Evolutionary conservation across 2,329 filamentous ascomycete species (phyloP).

Genomic region (Penicillium sp.): DNA sequence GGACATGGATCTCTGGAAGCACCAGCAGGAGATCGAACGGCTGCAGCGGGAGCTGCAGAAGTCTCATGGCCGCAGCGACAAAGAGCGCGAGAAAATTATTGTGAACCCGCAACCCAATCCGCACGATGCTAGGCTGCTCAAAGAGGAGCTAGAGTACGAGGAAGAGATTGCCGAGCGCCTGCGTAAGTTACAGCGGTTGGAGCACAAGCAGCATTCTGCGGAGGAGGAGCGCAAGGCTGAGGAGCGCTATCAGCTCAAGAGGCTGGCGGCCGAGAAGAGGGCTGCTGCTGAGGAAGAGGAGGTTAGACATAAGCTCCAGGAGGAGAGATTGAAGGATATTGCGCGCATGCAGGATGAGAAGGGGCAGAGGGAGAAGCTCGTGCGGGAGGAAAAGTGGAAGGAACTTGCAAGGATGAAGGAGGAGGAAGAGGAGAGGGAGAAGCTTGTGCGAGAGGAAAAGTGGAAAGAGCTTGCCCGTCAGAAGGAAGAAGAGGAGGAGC

Average conservation of each 20-base stretch:
- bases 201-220: constrained; percentile 40
- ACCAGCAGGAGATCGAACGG: constrained; percentile 37
- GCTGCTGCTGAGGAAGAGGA: constrained; percentile 36
- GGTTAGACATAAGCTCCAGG: constrained; percentile 28
- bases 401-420: constrained; percentile 22
- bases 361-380: constrained; percentile 30
- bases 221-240: constrained; percentile 20
- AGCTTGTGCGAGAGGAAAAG: constrained; percentile 16
- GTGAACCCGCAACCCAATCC: constrained; percentile 19
- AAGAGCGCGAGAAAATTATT: not conserved
- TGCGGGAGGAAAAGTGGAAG: constrained; percentile 8
- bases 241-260: constrained; percentile 18
- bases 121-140: constrained; percentile 29
- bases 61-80: constrained; percentile 16
- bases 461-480: constrained; percentile 25
- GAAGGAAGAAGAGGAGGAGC: constrained; percentile 24
- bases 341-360: constrained; percentile 28
- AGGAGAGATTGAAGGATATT: constrained; percentile 33
- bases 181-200: constrained; percentile 35
- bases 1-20: constrained; percentile 35
- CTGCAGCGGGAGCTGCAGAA: constrained; percentile 35
- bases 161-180: constrained; percentile 41
- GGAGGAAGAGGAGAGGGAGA: constrained; percentile 33
- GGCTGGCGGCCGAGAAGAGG: constrained; percentile 31
- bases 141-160: constrained; percentile 46